Evolutionary conservation across 2,329 filamentous ascomycete species (phyloP).

Genomic region (Clarireedia sp.): DNA sequence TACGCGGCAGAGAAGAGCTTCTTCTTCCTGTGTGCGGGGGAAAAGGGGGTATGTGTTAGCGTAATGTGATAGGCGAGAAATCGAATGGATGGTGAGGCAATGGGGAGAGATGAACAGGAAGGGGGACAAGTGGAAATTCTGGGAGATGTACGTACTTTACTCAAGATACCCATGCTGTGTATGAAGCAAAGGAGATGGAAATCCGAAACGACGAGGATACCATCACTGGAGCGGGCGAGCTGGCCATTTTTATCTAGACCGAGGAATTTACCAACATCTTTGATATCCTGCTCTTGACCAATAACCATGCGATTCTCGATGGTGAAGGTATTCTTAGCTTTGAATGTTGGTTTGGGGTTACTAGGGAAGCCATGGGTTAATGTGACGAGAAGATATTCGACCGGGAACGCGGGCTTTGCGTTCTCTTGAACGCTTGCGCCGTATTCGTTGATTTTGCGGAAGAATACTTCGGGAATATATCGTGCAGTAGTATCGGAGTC

Average conservation of each 20-base stretch:
- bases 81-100: not conserved
- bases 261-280: constrained; percentile 53
- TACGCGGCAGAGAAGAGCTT: constrained; percentile 75
- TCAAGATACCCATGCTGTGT: constrained; percentile 70
- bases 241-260: constrained; percentile 52
- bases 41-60: not conserved
- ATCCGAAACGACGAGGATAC: constrained; percentile 69
- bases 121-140: constrained; percentile 14
- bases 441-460: constrained; percentile 91
- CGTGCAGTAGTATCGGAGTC: constrained; percentile 59
- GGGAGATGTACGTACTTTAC: constrained; percentile 54
- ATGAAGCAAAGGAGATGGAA: constrained; percentile 93
- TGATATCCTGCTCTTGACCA: constrained; percentile 76
- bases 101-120: not conserved
- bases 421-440: constrained; percentile 95
- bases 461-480: constrained; percentile 97
- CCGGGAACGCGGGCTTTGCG: constrained; percentile 90
- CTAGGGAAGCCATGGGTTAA: constrained; percentile 94
- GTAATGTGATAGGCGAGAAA: not conserved
- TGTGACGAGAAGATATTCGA: constrained; percentile 93
- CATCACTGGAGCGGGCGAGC: constrained; percentile 51
- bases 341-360: constrained; percentile 69
- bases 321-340: constrained; percentile 59
- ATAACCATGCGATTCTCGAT: constrained; percentile 87
- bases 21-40: constrained; percentile 63